Evolutionary conservation across 345 rosid genomes (phyloP).

Genomic region (Barbarea vulgaris): DNA sequence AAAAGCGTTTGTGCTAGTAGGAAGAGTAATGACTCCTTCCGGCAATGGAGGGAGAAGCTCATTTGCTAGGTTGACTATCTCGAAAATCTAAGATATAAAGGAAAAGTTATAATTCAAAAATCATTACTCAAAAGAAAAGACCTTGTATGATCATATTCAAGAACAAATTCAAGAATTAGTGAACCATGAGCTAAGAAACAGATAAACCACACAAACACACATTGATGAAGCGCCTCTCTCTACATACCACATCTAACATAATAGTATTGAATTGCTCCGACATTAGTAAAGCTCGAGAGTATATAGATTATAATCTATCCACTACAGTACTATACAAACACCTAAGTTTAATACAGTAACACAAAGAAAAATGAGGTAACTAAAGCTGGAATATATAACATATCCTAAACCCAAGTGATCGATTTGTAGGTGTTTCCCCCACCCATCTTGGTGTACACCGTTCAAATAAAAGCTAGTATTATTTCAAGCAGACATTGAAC

Average conservation of each 20-base stretch:
- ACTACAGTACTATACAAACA: slow-evolving; percentile 18
- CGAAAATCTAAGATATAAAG: slow-evolving; percentile 68
- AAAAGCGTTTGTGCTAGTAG: slow-evolving; percentile 66
- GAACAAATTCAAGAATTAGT: not conserved
- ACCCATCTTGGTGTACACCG: not conserved
- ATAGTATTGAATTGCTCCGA: not conserved
- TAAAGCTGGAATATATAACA: not conserved
- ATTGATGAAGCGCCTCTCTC: slow-evolving; percentile 1
- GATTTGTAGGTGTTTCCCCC: not conserved
- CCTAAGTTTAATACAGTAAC: not conserved
- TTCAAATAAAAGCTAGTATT: not conserved
- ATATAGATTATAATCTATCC: slow-evolving; percentile 6
- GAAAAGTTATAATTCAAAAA: slow-evolving; percentile 3
- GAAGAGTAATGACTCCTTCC: slow-evolving; percentile 88
- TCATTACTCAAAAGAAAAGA: not conserved
- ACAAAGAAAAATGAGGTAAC: slow-evolving; percentile 8
- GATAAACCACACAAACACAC: not conserved
- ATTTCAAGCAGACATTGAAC: not conserved
- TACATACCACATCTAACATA: slow-evolving; percentile 18
- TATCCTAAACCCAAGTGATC: not conserved
- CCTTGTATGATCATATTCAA: not conserved
- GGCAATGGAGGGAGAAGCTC: slow-evolving; percentile 99
- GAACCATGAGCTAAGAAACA: slow-evolving; percentile 8
- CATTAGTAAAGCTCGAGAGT: slow-evolving; percentile 9
- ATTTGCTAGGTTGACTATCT: slow-evolving; percentile 97